Conservation (phyloP, 345 rosid genomes). For the Leavenworthia alabamica region DNA sequence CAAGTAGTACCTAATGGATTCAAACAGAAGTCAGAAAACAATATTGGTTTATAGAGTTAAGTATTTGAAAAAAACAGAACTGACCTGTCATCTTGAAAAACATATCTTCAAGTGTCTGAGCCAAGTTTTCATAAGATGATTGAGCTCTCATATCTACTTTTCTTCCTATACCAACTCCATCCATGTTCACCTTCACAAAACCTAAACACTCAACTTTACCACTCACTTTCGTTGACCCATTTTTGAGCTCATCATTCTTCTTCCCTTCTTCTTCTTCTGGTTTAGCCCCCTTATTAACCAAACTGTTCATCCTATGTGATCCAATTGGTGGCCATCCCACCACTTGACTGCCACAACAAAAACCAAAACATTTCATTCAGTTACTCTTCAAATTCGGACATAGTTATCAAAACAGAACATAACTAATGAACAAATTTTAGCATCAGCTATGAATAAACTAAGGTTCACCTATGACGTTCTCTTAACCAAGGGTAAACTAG, state of each 20-base stretch:
- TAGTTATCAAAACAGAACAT: not conserved
- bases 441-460: not conserved
- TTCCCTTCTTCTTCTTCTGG: constrained; percentile 36
- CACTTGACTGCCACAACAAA: constrained; percentile 54
- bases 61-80: not conserved
- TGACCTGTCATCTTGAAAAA: constrained; percentile 41
- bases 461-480: not conserved
- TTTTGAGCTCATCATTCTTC: constrained; percentile 42
- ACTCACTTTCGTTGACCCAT: constrained; percentile 38
- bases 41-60: not conserved
- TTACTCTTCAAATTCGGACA: not conserved
- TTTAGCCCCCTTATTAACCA: constrained; percentile 48
- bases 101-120: constrained; percentile 73
- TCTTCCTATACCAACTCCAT: constrained; percentile 83
- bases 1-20: constrained; percentile 23
- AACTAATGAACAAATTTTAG: not conserved
- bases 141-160: constrained; percentile 79
- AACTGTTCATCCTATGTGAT: constrained; percentile 65
- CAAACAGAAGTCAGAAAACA: not conserved
- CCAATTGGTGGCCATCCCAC: constrained; percentile 96
- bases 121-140: constrained; percentile 60
- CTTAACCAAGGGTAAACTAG: not conserved
- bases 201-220: constrained; percentile 46
- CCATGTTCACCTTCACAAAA: constrained; percentile 84
- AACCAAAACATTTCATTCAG: not conserved